Conservation (phyloP, 2,329 filamentous ascomycete species). For the Leptographium wingfieldii region DNA sequence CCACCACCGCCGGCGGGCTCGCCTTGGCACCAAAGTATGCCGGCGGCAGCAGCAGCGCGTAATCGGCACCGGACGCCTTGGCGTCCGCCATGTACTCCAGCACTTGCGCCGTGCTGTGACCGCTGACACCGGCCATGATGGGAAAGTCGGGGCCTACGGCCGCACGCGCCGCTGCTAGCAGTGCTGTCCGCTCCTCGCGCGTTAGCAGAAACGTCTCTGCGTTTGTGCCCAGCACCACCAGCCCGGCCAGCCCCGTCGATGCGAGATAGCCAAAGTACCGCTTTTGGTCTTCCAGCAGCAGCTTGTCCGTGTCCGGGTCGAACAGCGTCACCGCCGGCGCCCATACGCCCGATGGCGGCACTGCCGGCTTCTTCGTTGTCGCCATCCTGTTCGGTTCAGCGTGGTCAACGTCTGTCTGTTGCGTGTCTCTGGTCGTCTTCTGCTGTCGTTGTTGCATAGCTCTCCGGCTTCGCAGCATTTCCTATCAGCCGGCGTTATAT, state of each 20-base stretch:
- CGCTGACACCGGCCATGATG: conserved; percentile 51
- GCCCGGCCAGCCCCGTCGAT: conserved; percentile 17
- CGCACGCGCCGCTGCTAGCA: conserved; percentile 42
- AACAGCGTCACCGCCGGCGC: conserved; percentile 22
- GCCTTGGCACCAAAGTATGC: conserved; percentile 51
- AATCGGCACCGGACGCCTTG: conserved; percentile 46
- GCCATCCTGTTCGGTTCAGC: neutral
- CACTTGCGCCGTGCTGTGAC: conserved; percentile 51
- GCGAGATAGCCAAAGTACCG: conserved; percentile 19
- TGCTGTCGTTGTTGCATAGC: neutral
- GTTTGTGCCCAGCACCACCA: conserved; percentile 22
- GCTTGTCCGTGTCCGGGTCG: conserved; percentile 17
- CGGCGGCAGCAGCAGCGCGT: conserved; percentile 46
- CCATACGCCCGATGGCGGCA: conserved; percentile 20
- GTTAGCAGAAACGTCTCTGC: conserved; percentile 22
- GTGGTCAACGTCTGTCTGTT: neutral
- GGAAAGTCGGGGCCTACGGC: conserved; percentile 41
- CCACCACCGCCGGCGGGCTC: conserved; percentile 42
- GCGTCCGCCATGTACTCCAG: conserved; percentile 48
- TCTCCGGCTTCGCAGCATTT: too few relatives aligned
- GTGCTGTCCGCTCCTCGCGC: conserved; percentile 21
- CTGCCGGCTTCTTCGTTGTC: neutral
- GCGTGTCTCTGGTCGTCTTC: neutral
- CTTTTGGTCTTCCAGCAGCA: conserved; percentile 18
- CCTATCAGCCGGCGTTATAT: neutral